Base-by-base conservation (phyloP, 2,329 filamentous ascomycete genomes). In the Aspergillus ibericus region DNA sequence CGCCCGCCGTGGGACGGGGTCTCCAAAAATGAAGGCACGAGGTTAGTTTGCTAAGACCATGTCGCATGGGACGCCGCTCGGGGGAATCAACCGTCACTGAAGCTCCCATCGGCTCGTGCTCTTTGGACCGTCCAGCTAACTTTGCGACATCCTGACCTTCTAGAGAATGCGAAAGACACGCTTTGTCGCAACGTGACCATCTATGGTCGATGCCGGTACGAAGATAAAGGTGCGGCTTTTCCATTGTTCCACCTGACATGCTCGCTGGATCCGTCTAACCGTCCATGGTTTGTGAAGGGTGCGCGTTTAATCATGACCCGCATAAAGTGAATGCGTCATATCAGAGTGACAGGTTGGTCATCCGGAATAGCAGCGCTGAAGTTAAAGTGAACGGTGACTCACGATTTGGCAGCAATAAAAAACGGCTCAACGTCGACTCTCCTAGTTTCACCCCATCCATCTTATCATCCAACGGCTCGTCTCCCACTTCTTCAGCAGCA, bases 111-210 rank as follows among this genome's bases (percentile, higher is more conserved):
- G 13, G 16, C 22, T 51, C 16, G 7, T 42, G 13, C 32, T 10
- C 20, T 35, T 15, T 25, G 52, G 38, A 55, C 54, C 22, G 18
- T n/a, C 55, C 59, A 44, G 52, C 60, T 63, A 47, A 63, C 56
- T 55, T 27, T 49, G 22, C 59, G 18, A 15, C 38, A 16, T 44
- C 51, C 22, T 27, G 35, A 51, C 44, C 49, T 36, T 58, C 34
- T 64, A 89, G 88, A 91, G 78, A 90, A 90, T 75, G 81, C 85
- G 53, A 96, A 93, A 78, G 92, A 96, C 73, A 96, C 91, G 6
- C 84, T 93, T 58, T 97, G 92, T 78, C 89, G 92, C 71, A 96
- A 97, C 77, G 89, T 97, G 61, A 85, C 92, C 62, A 96, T 97
- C 69, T 96, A 96, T 75, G 92, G 92, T 56, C 90, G 93, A 77